Percentiles rank a stretch among this genome's conserved stretches.
These are phyloP conservation scores for Centrapalus pauciflorus DNA, from an alignment of 129 eudicot genomes.

Conservation along the genomic window DNA sequence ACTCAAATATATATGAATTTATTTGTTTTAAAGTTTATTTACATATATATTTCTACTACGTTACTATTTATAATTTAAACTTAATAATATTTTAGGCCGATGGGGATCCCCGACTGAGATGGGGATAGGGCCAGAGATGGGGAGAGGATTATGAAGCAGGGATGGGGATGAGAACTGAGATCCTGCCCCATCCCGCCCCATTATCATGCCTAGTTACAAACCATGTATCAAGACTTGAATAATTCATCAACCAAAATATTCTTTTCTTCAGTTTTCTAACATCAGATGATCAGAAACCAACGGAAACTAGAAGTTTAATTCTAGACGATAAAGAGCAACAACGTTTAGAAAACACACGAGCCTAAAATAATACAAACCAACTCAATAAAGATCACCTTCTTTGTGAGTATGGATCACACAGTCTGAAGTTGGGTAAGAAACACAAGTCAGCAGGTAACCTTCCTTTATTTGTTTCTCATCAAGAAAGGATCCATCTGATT, in stretches of 20 bases:
- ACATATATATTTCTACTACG: too few relatives aligned
- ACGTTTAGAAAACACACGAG: neutral
- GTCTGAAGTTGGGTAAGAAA: constrained; percentile 78
- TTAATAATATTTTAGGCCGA: too few relatives aligned
- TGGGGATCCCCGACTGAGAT: too few relatives aligned
- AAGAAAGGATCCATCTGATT: constrained; percentile 88
- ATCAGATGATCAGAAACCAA: neutral
- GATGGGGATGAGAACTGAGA: too few relatives aligned
- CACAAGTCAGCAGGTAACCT: constrained; percentile 74
- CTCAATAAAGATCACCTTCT: constrained; percentile 74
- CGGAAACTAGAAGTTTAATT: constrained; percentile 16
- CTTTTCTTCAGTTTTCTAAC: neutral
- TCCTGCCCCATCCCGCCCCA: too few relatives aligned
- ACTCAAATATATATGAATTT: too few relatives aligned
- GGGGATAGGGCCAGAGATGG: too few relatives aligned
- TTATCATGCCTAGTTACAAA: too few relatives aligned
- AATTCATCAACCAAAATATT: constrained; percentile 1
- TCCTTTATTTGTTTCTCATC: constrained; percentile 66
- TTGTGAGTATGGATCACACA: constrained; percentile 88
- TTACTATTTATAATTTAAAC: too few relatives aligned
- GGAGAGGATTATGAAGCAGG: too few relatives aligned
- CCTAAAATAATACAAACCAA: too few relatives aligned
- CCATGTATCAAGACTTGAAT: neutral
- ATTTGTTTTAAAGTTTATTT: too few relatives aligned
- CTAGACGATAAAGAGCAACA: neutral